Conservation (phyloP, 805 yeast species). For the Schwanniomyces pseudopolymorphus region DNA sequence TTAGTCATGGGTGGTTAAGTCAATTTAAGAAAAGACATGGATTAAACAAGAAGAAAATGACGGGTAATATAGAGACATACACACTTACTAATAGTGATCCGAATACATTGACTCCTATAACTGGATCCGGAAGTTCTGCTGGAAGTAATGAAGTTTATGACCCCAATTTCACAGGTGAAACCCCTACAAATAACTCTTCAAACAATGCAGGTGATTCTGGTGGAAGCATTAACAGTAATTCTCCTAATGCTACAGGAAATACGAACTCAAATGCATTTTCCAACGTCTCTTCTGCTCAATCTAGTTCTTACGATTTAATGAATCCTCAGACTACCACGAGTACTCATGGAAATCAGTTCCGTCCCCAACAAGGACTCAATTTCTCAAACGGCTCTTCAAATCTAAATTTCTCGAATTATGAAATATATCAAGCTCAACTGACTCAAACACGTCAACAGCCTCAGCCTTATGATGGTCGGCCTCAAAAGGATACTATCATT, state of each 20-base stretch:
- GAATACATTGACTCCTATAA: conserved; percentile 1
- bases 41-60: conserved; percentile 34
- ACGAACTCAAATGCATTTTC: conserved; percentile 8
- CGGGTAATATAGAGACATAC: conserved; percentile 8
- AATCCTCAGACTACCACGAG: conserved; percentile 13
- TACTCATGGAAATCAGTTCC: conserved; percentile 20
- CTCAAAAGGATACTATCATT: conserved; percentile 2
- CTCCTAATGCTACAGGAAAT: conserved; percentile 3
- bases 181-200: conserved; percentile 6
- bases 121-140: conserved; percentile 1
- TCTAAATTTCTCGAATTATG: conserved; percentile 12
- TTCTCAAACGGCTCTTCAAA: conserved; percentile 18
- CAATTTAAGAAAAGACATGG: conserved; percentile 63
- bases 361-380: conserved; percentile 25
- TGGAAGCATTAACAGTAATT: conserved; percentile 1
- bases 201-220: conserved; percentile 2
- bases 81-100: conserved; percentile 4
- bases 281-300: conserved; percentile 4
- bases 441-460: conserved; percentile 6
- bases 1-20: conserved; percentile 63
- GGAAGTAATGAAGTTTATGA: conserved; percentile 15
- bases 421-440: conserved; percentile 13
- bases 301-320: conserved; percentile 20
- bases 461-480: background rate
- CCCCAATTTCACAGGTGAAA: conserved; percentile 10